Evolutionary conservation across 164 flowering plant genomes (phyloP).

Genomic region (Umbellularia californica): DNA sequence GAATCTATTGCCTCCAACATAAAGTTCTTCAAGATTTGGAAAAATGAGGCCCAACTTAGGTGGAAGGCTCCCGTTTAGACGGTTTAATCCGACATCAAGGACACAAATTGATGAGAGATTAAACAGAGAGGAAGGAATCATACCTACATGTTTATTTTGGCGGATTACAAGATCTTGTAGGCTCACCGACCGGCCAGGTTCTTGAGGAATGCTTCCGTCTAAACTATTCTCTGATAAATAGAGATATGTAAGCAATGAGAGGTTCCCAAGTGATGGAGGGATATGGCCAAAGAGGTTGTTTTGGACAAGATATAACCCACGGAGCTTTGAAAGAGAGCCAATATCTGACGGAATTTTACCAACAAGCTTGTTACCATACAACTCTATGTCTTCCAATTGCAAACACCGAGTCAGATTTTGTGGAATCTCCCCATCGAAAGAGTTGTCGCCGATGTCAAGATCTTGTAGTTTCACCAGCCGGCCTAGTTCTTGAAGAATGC

Average conservation of each 20-base stretch:
- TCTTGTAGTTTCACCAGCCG: constrained; percentile 22
- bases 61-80: background rate
- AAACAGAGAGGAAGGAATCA: background rate
- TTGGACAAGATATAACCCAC: background rate
- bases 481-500: constrained; percentile 25
- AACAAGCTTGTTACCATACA: background rate
- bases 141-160: background rate
- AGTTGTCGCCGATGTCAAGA: constrained; percentile 30
- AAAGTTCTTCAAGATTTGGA: constrained; percentile 29
- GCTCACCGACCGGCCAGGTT: background rate
- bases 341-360: background rate
- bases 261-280: constrained; percentile 25
- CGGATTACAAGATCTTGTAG: background rate
- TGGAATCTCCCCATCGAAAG: constrained; percentile 30
- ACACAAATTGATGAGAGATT: background rate
- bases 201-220: background rate
- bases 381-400: background rate
- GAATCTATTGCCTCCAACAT: constrained; percentile 26
- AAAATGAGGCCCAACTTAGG: constrained; percentile 16
- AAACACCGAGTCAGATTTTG: constrained; percentile 15
- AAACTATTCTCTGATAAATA: background rate
- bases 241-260: background rate
- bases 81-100: background rate
- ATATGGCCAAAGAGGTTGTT: constrained; percentile 17
- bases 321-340: background rate